A percentile compares a stretch with the other conserved stretches of the same genome.
These are phyloP conservation scores for Lactarius pseudohatsudake DNA, from an alignment of 768 basidiomycete genomes.

Conservation along the genomic window DNA sequence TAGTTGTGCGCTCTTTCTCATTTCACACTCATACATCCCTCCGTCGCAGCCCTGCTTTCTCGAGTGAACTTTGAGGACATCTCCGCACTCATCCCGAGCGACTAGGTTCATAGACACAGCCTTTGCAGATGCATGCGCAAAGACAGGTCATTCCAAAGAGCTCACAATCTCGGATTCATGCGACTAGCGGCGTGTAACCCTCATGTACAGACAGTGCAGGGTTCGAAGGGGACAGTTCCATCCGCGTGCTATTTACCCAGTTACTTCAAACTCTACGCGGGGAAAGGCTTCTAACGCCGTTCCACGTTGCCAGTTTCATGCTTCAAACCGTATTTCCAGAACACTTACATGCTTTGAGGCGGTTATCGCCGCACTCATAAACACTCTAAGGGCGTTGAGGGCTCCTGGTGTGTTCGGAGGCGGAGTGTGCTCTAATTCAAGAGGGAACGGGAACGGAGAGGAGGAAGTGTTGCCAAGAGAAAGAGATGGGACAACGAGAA, in stretches of 20 bases:
- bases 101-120: conserved; percentile 81
- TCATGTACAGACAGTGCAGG: conserved; percentile 38
- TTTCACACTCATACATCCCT: too few species aligned
- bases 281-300: conserved; percentile 83
- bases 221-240: conserved; percentile 64
- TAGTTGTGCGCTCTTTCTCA: too few species aligned
- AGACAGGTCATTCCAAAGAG: conserved; percentile 73
- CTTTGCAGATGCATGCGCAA: conserved; percentile 88
- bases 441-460: too few species aligned
- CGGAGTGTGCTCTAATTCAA: too few species aligned
- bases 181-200: neutral
- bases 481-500: too few species aligned
- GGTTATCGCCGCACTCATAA: conserved; percentile 52
- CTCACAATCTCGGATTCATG: conserved; percentile 55
- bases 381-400: conserved; percentile 17
- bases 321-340: conserved; percentile 73
- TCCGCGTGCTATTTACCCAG: conserved; percentile 66
- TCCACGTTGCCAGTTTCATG: conserved; percentile 69
- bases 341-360: conserved; percentile 72
- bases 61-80: conserved; percentile 39
- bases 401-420: too few species aligned
- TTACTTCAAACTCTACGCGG: conserved; percentile 74
- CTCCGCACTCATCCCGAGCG: conserved; percentile 53
- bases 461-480: too few species aligned
- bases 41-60: conserved; percentile 65